A percentile compares a stretch with the other conserved stretches of the same genome.
Evolutionary conservation across 2,329 filamentous ascomycete species (phyloP).

Genomic region (Ophiostoma perfectum): DNA sequence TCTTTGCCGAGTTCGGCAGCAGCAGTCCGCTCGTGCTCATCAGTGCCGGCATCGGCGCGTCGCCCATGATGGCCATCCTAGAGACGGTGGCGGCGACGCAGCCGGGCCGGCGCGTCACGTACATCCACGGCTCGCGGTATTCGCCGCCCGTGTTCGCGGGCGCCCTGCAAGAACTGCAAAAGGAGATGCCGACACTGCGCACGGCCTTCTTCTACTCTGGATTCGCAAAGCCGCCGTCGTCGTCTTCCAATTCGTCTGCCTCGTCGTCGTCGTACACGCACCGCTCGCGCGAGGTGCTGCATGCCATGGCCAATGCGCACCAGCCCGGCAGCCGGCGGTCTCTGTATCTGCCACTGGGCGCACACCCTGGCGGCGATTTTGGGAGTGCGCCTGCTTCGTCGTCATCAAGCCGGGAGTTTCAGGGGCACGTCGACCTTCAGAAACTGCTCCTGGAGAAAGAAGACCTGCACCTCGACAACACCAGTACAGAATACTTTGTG

Average conservation of each 20-base stretch:
- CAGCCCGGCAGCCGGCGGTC: slow-evolving; percentile 6
- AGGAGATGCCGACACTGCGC: slow-evolving; percentile 34
- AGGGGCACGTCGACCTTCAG: slow-evolving; percentile 44
- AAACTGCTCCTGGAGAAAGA: slow-evolving; percentile 34
- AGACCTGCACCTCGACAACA: slow-evolving; percentile 43
- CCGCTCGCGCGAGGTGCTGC: slow-evolving; percentile 17
- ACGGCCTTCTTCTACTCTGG: slow-evolving; percentile 48
- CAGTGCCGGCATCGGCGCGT: slow-evolving; percentile 56
- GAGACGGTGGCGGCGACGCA: slow-evolving; percentile 46
- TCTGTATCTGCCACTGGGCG: slow-evolving; percentile 11
- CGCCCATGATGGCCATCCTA: slow-evolving; percentile 57
- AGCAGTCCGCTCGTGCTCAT: slow-evolving; percentile 53
- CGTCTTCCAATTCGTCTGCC: slow-evolving; percentile 15
- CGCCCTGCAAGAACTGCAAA: slow-evolving; percentile 43
- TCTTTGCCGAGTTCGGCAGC: slow-evolving; percentile 34
- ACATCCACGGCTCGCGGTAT: slow-evolving; percentile 53
- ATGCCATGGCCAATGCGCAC: slow-evolving; percentile 16
- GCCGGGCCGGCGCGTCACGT: slow-evolving; percentile 48
- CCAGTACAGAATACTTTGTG: slow-evolving; percentile 48
- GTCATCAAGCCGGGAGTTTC: slow-evolving; percentile 35
- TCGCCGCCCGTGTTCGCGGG: slow-evolving; percentile 49
- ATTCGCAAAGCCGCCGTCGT: background rate
- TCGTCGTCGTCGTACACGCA: slow-evolving; percentile 4
- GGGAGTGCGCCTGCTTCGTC: slow-evolving; percentile 38
- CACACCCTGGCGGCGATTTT: slow-evolving; percentile 27